Base-by-base conservation (phyloP, 805 yeast species). In the Kodamaea nitidulidarum region DNA sequence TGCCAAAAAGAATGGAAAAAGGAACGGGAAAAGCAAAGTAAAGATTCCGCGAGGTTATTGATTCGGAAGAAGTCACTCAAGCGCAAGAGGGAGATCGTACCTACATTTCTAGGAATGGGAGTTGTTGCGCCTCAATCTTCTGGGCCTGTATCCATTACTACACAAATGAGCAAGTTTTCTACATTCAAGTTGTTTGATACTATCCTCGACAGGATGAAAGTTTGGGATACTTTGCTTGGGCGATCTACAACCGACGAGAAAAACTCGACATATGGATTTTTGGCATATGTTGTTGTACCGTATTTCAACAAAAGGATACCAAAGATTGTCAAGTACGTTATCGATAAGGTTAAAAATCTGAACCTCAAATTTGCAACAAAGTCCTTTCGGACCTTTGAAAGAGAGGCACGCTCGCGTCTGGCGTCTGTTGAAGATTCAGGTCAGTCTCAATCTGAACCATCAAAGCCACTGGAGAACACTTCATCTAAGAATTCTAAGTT, bases 271-370 rank as follows among this genome's bases (percentile, higher is more conserved):
- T 46, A 55, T 14, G 79, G 77, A 3, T 78, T 76, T 48, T 55
- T 75, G 27, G 75, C 70, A 3, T 72, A 71, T 44, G 75, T 78
- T 7, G 42, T 79, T 2, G 64, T 78, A 1, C 83, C 84, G 0
- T 76, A 70, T 53, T 79, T 64, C 50, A 71, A 64, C 36, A 70
- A 68, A 40, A 69, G 61, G 42, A 54, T 76, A 3, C 83, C 84
- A 0, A 48, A 59, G 29, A 56, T 73, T 3, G 67, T 75, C 7
- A 66, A 65, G 35, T 70, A 67, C 42, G 57, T 76, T 15, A 60
- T 75, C 4, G 65, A 65, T 15, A 73, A 69, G 39, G 60, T 78
- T 35, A 77, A 74, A 42, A 75, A 73, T 10, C 75, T 73, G 51
- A 66, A 58, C 27, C 50, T 71, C 45, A 66, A 65, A 30, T 38